Conservation (phyloP, 805 yeast species). For the Soucietia sequanensis region DNA sequence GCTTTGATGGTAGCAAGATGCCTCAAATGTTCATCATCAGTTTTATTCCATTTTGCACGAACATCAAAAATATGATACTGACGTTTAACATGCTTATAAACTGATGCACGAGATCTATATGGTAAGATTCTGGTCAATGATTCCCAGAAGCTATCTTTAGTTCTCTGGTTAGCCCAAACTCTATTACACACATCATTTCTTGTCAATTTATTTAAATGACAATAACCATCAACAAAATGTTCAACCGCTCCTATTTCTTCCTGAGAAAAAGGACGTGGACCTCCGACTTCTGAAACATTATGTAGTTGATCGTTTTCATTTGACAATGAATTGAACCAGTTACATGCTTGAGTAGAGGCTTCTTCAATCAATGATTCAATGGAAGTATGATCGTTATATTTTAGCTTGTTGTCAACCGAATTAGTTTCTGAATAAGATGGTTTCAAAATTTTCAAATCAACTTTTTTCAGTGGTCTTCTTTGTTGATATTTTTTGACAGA, state of each 20-base stretch:
- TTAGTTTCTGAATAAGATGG: slow-evolving; percentile 4
- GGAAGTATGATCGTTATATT: slow-evolving; percentile 24
- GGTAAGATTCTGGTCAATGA: slow-evolving; percentile 75
- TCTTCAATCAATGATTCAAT: slow-evolving; percentile 35
- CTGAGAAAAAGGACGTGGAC: slow-evolving; percentile 49
- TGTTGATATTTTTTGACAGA: not conserved
- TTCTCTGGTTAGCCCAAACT: slow-evolving; percentile 83
- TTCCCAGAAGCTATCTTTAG: slow-evolving; percentile 91
- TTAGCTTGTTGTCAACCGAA: slow-evolving; percentile 9
- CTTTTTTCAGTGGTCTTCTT: slow-evolving; percentile 6
- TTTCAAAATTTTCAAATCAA: slow-evolving; percentile 4
- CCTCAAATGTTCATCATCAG: slow-evolving; percentile 70
- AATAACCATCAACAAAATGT: slow-evolving; percentile 67
- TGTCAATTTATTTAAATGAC: slow-evolving; percentile 58
- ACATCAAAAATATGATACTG: slow-evolving; percentile 84
- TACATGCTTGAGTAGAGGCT: slow-evolving; percentile 31
- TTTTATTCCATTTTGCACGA: slow-evolving; percentile 87
- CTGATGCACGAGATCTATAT: slow-evolving; percentile 80
- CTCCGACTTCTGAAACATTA: slow-evolving; percentile 17
- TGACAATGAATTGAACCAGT: slow-evolving; percentile 29
- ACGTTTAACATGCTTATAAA: slow-evolving; percentile 90
- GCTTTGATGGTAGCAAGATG: slow-evolving; percentile 63
- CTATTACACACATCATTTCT: slow-evolving; percentile 74
- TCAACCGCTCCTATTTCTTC: slow-evolving; percentile 75
- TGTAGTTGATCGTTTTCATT: slow-evolving; percentile 14